phyloP scores from a whole-genome alignment of 257 asterid genomes.

The Voacanga thouarsii region DNA sequence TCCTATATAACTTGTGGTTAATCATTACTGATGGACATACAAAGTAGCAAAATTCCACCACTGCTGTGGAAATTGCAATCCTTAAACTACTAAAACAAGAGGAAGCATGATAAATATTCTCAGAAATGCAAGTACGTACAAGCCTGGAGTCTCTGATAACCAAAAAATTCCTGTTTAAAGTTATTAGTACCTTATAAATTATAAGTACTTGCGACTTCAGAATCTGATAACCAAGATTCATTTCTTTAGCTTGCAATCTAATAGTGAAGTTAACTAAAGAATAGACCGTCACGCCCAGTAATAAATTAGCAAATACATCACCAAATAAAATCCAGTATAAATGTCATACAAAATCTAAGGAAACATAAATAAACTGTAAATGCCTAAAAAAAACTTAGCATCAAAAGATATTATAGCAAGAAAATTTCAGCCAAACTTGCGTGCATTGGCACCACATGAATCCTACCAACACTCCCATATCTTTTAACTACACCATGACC shows the following conservation, averaged over 20 bases:
- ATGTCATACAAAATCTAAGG: too few relatives aligned
- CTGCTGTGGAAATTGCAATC: too few relatives aligned
- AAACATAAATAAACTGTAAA: neutral
- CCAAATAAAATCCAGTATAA: neutral
- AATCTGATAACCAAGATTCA: neutral
- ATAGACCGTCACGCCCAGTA: neutral
- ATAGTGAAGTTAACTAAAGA: neutral
- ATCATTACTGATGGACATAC: too few relatives aligned
- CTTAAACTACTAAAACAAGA: too few relatives aligned
- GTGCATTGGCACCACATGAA: conserved; percentile 81
- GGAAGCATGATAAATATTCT: too few relatives aligned
- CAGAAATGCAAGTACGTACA: neutral
- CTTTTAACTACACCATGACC: conserved; percentile 73
- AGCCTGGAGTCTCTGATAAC: neutral
- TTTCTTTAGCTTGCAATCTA: neutral
- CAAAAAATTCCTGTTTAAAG: neutral
- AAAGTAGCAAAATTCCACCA: too few relatives aligned
- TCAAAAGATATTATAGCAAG: neutral
- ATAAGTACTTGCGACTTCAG: neutral
- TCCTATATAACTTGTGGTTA: too few relatives aligned
- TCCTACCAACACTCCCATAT: conserved; percentile 74
- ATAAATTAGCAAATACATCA: neutral
- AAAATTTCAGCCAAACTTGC: conserved; percentile 54
- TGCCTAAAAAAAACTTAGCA: neutral
- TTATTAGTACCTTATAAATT: neutral